Percentiles rank a stretch among this genome's conserved stretches.
Evolutionary conservation across 108 stramenopile species (phyloP).

Genomic region (Skeletonema menzelii): DNA sequence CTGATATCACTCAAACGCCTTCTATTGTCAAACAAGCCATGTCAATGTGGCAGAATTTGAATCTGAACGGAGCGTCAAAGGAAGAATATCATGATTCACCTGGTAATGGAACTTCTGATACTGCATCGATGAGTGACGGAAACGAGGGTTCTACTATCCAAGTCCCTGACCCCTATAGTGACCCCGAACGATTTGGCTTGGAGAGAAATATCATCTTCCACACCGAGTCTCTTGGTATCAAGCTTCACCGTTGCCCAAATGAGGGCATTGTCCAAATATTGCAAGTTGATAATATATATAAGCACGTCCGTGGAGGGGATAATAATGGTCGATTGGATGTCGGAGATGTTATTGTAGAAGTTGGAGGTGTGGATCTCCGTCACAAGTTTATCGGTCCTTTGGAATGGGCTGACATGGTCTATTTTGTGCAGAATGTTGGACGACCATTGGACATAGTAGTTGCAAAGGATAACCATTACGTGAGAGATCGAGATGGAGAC

Average conservation of each 20-base stretch:
- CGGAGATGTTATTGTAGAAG: constrained; percentile 83
- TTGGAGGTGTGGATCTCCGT: constrained; percentile 82
- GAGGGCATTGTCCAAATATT: constrained; percentile 85
- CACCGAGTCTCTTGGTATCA: constrained; percentile 75
- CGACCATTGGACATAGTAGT: constrained; percentile 49
- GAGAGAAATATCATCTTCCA: constrained; percentile 71
- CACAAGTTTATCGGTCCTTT: constrained; percentile 25
- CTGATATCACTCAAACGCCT: neutral
- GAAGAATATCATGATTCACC: neutral
- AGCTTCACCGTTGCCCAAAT: constrained; percentile 73
- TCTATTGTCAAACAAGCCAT: neutral
- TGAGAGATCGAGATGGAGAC: constrained; percentile 12
- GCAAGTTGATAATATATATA: constrained; percentile 52
- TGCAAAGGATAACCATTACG: constrained; percentile 30
- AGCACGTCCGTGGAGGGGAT: constrained; percentile 52
- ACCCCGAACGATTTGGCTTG: constrained; percentile 47
- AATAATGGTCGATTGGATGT: constrained; percentile 44
- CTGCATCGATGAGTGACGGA: neutral
- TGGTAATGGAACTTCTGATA: neutral
- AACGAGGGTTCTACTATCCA: neutral
- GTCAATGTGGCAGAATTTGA: constrained; percentile 1
- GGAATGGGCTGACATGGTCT: constrained; percentile 54
- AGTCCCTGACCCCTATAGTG: constrained; percentile 15
- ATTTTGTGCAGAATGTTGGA: constrained; percentile 40
- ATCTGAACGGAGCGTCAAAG: neutral